Evolutionary conservation across 2,329 filamentous ascomycete genomes (phyloP).

Genomic region (Fusarium torulosum): DNA sequence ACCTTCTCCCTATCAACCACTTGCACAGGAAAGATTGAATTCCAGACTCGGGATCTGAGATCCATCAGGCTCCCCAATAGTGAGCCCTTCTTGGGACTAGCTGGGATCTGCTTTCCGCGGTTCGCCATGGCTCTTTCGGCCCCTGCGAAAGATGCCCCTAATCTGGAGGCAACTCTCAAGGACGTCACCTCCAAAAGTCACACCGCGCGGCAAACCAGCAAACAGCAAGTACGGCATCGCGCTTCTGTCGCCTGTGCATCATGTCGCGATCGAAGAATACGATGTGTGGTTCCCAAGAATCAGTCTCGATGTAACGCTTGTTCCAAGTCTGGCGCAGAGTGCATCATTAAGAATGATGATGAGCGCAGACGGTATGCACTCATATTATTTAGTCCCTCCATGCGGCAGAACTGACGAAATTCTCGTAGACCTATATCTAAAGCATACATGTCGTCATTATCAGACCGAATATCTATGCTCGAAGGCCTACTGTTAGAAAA

Average conservation of each 20-base stretch:
- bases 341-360: constrained; percentile 70
- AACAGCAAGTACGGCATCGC: constrained; percentile 58
- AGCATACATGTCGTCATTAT: constrained; percentile 69
- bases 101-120: neutral
- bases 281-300: constrained; percentile 67
- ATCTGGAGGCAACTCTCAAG: constrained; percentile 50
- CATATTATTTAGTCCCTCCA: neutral
- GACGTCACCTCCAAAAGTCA: constrained; percentile 51
- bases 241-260: constrained; percentile 68
- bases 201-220: constrained; percentile 46
- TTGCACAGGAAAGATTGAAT: neutral
- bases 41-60: neutral
- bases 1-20: constrained; percentile 28
- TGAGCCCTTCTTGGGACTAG: neutral
- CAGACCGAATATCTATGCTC: constrained; percentile 65
- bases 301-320: constrained; percentile 66
- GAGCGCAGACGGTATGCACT: constrained; percentile 63
- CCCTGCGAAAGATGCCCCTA: constrained; percentile 31
- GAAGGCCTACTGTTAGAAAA: constrained; percentile 65
- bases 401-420: constrained; percentile 5
- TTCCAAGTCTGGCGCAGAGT: constrained; percentile 62
- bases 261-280: constrained; percentile 60
- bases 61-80: constrained; percentile 3
- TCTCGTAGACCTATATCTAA: constrained; percentile 65
- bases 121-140: constrained; percentile 35